Conservation (phyloP, 2,329 filamentous ascomycete species). For the Colletotrichum sojae region DNA sequence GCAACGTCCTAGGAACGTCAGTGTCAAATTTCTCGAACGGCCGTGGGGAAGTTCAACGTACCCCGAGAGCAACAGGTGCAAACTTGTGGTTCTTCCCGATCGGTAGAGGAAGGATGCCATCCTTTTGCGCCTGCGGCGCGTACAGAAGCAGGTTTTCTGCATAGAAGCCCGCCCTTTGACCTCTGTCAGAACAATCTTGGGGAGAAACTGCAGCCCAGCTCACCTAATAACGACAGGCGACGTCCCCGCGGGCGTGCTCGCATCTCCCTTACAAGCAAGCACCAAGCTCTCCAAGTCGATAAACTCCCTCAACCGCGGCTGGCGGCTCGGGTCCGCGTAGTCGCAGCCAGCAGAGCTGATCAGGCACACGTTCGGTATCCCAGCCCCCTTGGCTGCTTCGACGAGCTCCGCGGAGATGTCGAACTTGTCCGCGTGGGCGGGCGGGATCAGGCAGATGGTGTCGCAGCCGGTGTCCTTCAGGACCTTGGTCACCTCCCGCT, state of each 20-base stretch:
- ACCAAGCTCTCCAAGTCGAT: conserved; percentile 63
- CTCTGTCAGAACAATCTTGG: not conserved
- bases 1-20: conserved; percentile 57
- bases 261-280: conserved; percentile 60
- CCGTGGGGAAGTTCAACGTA: conserved; percentile 43
- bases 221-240: conserved; percentile 63
- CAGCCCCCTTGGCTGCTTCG: conserved; percentile 59
- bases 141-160: conserved; percentile 66
- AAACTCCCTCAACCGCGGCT: conserved; percentile 65
- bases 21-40: not conserved
- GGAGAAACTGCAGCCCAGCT: conserved; percentile 21
- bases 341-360: conserved; percentile 65
- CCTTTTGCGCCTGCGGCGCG: conserved; percentile 59
- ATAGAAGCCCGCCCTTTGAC: conserved; percentile 62
- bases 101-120: conserved; percentile 61
- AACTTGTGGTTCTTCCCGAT: conserved; percentile 64
- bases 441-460: conserved; percentile 64
- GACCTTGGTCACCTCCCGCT: conserved; percentile 53
- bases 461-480: conserved; percentile 60
- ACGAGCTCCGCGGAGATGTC: conserved; percentile 62
- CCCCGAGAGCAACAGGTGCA: conserved; percentile 63
- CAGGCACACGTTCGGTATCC: conserved; percentile 61
- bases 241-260: conserved; percentile 53
- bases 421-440: conserved; percentile 60
- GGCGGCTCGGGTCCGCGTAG: conserved; percentile 62